Conservation (phyloP, 441 rosid species). For the Mallotus repandus region DNA sequence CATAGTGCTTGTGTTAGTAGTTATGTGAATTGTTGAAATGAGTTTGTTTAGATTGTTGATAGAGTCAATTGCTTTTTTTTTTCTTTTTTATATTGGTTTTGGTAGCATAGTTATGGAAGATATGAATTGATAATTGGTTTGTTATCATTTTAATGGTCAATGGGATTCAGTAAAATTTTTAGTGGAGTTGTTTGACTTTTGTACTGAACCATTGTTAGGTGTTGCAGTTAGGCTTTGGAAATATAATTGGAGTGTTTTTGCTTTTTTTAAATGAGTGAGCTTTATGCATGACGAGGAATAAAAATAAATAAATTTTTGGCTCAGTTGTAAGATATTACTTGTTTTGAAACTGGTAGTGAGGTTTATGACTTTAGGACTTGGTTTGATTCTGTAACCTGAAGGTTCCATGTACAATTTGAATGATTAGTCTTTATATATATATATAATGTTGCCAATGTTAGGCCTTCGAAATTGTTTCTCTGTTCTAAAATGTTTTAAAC, state of each 20-base stretch:
- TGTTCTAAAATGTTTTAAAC: not conserved
- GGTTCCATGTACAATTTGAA: not conserved
- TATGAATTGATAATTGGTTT: not conserved
- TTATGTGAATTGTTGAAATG: not conserved
- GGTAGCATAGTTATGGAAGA: not conserved
- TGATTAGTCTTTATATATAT: not conserved
- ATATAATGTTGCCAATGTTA: not conserved
- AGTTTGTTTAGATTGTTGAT: slow-evolving; percentile 5
- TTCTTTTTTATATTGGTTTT: not conserved
- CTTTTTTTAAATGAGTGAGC: not conserved
- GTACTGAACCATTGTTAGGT: not conserved
- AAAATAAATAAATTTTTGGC: slow-evolving; percentile 2
- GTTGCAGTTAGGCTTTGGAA: not conserved
- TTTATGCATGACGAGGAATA: too few relatives aligned
- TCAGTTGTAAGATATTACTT: not conserved
- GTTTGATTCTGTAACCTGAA: not conserved
- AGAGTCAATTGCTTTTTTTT: not conserved
- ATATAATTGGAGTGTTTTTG: not conserved
- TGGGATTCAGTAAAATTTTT: slow-evolving; percentile 2
- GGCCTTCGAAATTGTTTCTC: not conserved
- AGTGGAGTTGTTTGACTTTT: not conserved
- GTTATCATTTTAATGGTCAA: not conserved
- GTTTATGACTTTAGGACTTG: not conserved
- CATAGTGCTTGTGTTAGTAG: not conserved
- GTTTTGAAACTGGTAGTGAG: not conserved